A percentile compares a stretch with the other conserved stretches of the same genome.
Conservation (phyloP, 371 early-diverging fungal species). For the Fennellomyces sp. region DNA sequence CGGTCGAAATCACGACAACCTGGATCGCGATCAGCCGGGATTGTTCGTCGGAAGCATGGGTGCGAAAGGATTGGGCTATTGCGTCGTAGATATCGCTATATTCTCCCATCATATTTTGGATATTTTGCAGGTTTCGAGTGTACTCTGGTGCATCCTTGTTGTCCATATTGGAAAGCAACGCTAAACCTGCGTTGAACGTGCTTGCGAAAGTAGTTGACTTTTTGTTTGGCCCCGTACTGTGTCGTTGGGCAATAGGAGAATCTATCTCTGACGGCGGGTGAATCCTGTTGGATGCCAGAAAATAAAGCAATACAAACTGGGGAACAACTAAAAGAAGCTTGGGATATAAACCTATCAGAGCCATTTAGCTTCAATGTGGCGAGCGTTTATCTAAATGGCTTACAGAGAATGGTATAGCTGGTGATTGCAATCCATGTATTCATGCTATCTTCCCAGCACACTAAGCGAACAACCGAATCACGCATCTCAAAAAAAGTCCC, state of each 20-base stretch:
- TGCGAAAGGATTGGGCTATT: too few species aligned
- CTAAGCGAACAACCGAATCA: slow-evolving; percentile 31
- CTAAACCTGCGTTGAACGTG: background rate
- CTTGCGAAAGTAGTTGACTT: too few species aligned
- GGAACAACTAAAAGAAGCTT: background rate
- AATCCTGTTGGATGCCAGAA: background rate
- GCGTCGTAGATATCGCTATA: slow-evolving; percentile 35
- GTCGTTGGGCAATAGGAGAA: background rate
- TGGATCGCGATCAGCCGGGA: slow-evolving; percentile 13
- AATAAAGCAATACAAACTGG: background rate
- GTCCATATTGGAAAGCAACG: background rate
- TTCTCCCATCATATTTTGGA: slow-evolving; percentile 55
- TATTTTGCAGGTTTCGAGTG: slow-evolving; percentile 36
- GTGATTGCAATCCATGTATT: slow-evolving; percentile 38
- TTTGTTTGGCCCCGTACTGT: too few species aligned
- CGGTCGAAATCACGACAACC: slow-evolving; percentile 28
- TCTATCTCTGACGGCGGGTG: background rate
- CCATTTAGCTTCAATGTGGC: too few species aligned
- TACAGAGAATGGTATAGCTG: slow-evolving; percentile 38
- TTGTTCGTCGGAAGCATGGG: too few species aligned
- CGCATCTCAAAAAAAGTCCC: slow-evolving; percentile 38
- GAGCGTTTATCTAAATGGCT: too few species aligned
- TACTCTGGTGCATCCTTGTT: slow-evolving; percentile 31
- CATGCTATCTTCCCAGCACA: slow-evolving; percentile 42
- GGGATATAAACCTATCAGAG: background rate